Conservation (phyloP, 2,329 filamentous ascomycete genomes). For the Penicillium sp. region DNA sequence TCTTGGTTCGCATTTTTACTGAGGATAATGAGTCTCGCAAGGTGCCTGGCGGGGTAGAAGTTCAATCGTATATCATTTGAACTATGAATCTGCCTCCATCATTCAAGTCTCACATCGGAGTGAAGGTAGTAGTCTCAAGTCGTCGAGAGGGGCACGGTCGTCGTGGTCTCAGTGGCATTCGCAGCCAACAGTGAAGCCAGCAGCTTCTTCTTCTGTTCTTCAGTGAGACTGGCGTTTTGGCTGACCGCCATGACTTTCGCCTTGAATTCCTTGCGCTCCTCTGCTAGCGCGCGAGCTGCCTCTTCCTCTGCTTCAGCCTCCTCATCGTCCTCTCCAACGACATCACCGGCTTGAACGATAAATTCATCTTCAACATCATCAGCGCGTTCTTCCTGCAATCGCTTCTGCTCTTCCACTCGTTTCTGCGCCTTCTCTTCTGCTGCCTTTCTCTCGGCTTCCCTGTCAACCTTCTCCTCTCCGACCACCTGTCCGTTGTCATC, state of each 20-base stretch:
- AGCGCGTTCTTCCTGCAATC: too few species aligned
- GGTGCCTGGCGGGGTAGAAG: background rate
- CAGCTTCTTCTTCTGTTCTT: background rate
- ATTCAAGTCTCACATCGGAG: background rate
- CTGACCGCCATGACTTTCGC: background rate
- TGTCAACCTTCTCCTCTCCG: slow-evolving; percentile 6
- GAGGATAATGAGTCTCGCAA: background rate
- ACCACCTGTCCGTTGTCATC: background rate
- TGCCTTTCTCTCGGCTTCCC: background rate
- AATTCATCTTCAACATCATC: background rate
- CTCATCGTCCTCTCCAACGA: slow-evolving; percentile 5
- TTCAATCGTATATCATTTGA: background rate
- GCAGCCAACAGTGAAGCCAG: background rate
- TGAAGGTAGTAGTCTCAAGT: background rate
- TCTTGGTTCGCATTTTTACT: background rate
- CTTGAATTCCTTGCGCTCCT: background rate
- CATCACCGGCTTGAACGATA: background rate
- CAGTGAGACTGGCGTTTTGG: background rate
- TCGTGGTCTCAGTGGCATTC: background rate
- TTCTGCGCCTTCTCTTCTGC: background rate
- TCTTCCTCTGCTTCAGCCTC: slow-evolving; percentile 6
- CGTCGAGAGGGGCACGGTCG: background rate
- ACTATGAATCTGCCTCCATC: background rate
- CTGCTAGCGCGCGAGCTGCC: background rate
- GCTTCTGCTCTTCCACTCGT: background rate